Evolutionary conservation across 371 early-diverging fungal species (phyloP), one percentile per base, ranked within the genome.

Genomic region (Rhizomucor pusillus): DNA sequence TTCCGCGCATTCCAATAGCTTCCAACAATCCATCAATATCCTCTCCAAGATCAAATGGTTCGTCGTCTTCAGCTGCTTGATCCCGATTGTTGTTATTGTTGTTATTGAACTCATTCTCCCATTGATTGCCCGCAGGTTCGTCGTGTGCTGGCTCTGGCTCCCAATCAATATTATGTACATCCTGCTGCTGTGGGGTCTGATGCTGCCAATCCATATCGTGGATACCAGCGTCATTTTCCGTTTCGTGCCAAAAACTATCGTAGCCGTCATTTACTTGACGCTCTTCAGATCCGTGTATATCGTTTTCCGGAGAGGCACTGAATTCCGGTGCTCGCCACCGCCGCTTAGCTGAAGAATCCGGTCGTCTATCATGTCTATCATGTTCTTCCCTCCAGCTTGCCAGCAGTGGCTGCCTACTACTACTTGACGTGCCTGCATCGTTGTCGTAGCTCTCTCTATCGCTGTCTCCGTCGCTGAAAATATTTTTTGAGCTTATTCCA

Each of bases 1-100:
- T 90, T 0, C 96, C 97, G 7, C 88, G 80, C 75, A 95, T 85
- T 6, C 97, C 97, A 49, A 95, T 80, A 4, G 93, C 87, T 55
- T 92, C 95, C 39, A 95, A 65, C 24, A 94, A 77, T 10, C 90
- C 92, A 48, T 91, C 91, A 24, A 88, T 71, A 35, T 89, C 92
- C 33, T 88, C 92, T 29, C 71, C 76, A 20, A 77, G 77, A 48
- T 75, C 60, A 41, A 77, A 78, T 6, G 73, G 75, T 3, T 81
- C 77, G 1, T 81, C 82, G 7, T 77, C 71, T 20, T 62, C 69
- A 0, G 59, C 65, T 11, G 50, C 63, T 1, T 54, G 58, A 43
- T 65, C 62, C 0, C 60, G 61, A 18, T 67, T 60, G 7, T 52
- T 55, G 7, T 67, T 52, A n/a, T 52, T 39, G 29, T 29, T 29